Base-by-base conservation (phyloP, 1,284 basidiomycete species). In the Malassezia pachydermatis region DNA sequence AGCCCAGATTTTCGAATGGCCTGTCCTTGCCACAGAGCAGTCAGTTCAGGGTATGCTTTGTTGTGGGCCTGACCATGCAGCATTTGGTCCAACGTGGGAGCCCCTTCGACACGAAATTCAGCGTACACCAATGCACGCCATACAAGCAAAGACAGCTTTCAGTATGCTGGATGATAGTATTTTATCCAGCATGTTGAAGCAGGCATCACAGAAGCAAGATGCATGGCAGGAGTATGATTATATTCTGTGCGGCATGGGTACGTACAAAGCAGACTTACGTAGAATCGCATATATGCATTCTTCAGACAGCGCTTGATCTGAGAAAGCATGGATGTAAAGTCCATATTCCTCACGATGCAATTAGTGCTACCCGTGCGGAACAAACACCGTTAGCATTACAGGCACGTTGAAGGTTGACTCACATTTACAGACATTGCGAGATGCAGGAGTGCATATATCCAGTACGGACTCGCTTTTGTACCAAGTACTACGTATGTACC, bases 271-370 rank as follows among this genome's bases (percentile, higher is more conserved):
- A n/a, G n/a, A n/a, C 7, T 14, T 2, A 27, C 20, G 23, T 16
- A 41, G 46, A 48, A 24, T 23, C 46, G 19, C 46, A 41, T 27
- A 27, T 41, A 5, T 48, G 46, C 22, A 23, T 48, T 2, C 20
- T 33, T 6, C 46, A 48, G 30, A 48, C 45, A 14, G 45, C 16
- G 13, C 30, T 27, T 7, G 32, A 48, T 4, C 24, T 48, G 7
- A 3, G 16, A 9, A 14, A 41, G n/a, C 13, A 14, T 9, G 46
- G 46, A 5, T 30, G 30, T 9, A 23, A 20, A 17, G 30, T 41
- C 5, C 39, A 41, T 16, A 17, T 41, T 16, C 38, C 16, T 6
- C 38, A 27, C 14, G 46, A 48, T 24, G 39, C 29, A 1, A 17
- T 41, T 11, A 27, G 38, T 17, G 35, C 39, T 4, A 34, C 32